Evolutionary conservation across 2,329 filamentous ascomycete genomes (phyloP).

Genomic region (Aspergillus awamori): DNA sequence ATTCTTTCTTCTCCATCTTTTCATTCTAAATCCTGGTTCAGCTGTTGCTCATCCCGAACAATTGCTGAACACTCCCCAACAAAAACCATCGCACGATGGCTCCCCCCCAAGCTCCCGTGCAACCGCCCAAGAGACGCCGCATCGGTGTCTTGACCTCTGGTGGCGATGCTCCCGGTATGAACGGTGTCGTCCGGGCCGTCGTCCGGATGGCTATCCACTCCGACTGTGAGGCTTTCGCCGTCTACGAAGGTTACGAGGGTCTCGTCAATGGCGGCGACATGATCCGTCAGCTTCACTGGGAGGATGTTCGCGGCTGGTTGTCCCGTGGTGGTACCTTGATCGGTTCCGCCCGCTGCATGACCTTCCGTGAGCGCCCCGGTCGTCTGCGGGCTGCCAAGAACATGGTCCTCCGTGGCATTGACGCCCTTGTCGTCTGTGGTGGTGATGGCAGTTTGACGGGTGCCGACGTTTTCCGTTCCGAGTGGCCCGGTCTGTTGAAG

Average conservation of each 20-base stretch:
- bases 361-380: constrained; percentile 85
- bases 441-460: constrained; percentile 96
- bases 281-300: constrained; percentile 86
- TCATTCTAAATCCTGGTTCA: constrained; percentile 12
- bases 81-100: constrained; percentile 20
- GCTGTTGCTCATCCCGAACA: not conserved
- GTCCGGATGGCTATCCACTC: constrained; percentile 89
- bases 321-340: constrained; percentile 95
- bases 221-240: constrained; percentile 75
- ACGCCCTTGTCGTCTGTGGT: constrained; percentile 94
- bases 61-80: constrained; percentile 7
- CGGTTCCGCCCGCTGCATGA: constrained; percentile 89
- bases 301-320: constrained; percentile 91
- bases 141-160: constrained; percentile 94
- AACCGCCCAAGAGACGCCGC: constrained; percentile 56
- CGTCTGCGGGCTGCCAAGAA: constrained; percentile 88
- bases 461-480: constrained; percentile 86
- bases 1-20: constrained; percentile 13
- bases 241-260: constrained; percentile 96
- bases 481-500: constrained; percentile 85
- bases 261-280: constrained; percentile 85
- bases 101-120: constrained; percentile 20
- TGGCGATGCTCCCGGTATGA: constrained; percentile 94
- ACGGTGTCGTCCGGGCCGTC: constrained; percentile 83
- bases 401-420: constrained; percentile 88